Base-by-base conservation (phyloP, 495 filamentous ascomycete species). In the Xylaria palmicola region DNA sequence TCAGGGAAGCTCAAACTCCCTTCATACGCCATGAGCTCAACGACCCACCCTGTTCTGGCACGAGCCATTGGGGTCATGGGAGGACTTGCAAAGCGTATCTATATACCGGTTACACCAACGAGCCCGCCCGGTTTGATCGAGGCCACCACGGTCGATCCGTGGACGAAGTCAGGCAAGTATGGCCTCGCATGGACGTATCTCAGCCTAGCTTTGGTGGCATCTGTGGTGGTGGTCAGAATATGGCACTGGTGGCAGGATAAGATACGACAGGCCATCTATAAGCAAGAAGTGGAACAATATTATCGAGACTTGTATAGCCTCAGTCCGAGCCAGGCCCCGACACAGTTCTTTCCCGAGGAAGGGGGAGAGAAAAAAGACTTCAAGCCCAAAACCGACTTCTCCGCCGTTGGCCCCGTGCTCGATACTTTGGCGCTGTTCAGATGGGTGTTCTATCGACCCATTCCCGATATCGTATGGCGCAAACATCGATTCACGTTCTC, bases 211-310 rank as follows among this genome's bases (percentile, higher is more conserved):
- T 67, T 96, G 44, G 75, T 92, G 59, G 78, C 84, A 40, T 59
- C 86, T 56, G 82, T 90, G 9, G 72, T 84, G 3, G 67, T 85
- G 12, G 75, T 92, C 67, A 83, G 90, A 62, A 83, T 87, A 70
- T 96, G 90, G 76, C 87, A 95, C 71, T 87, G 84, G 52, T 94
- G 90, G 86, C 89, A 90, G 39, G 92, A 96, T 78, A 92, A 91
- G 77, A 88, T 93, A 50, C 81, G 92, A 62, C 88, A 91, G 62
- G 91, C 90, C 45, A 83, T 91, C 51, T 86, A 91, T 75, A 90
- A 90, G 75, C 88, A 93, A 66, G 83, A 87, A 65, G 79, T 86
- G 68, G 77, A 80, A 70, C 77, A 79, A 65, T 81, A 82, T 70
- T 74, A 84, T 67, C 74, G 79, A 69, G 64, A 81, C 63, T 15